Base-by-base conservation (phyloP, 2,329 filamentous ascomycete genomes). In the Trichoderma pleuroti region DNA sequence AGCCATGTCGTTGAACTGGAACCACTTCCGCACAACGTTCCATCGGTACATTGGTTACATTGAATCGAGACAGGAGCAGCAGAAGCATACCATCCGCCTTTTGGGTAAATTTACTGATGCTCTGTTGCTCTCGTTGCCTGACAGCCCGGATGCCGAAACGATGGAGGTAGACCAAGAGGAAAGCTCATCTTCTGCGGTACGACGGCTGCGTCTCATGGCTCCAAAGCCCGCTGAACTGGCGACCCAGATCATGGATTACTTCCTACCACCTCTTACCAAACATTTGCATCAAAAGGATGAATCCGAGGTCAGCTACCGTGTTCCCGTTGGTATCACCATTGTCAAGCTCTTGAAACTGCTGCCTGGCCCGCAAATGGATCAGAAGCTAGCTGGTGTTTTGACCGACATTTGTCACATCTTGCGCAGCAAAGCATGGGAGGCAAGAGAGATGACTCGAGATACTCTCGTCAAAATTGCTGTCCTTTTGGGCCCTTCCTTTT, bases 231-330 rank as follows among this genome's bases (percentile, higher is more conserved):
- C 88, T 11, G 93, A 93, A 78, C 84, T 97, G 39, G 84, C 87
- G 18, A 85, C 87, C 1, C 93, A 97, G 74, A 84, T 98, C 66
- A 87, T 88, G 52, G 87, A 88, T 24, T 90, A 90, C 72, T 92
- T 97, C 75, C 82, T 97, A 46, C 93, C 95, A 0, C 88, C 92
- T 21, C 82, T 99, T 36, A 86, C 91, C n/a, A 88, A 90, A 59
- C 96, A 97, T 78, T 87, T 98, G 32, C 94, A 98, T 76, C 91
- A 97, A 76, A 98, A 98, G 80, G 93, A 98, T 73, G 96, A 99
- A 79, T 91, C 93, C 1, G 94, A 94, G 63, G 95, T 99, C 80
- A 97, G 94, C 82, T 88, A 96, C 66, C 93, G 96, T 79, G 91
- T 98, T 39, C 94, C 95, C 1, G 92, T 97, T 6, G 94, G 94